These are phyloP conservation scores for Phaeophleospora eucalypticola DNA, from an alignment of 2,329 filamentous ascomycete genomes.

Conservation along the genomic window DNA sequence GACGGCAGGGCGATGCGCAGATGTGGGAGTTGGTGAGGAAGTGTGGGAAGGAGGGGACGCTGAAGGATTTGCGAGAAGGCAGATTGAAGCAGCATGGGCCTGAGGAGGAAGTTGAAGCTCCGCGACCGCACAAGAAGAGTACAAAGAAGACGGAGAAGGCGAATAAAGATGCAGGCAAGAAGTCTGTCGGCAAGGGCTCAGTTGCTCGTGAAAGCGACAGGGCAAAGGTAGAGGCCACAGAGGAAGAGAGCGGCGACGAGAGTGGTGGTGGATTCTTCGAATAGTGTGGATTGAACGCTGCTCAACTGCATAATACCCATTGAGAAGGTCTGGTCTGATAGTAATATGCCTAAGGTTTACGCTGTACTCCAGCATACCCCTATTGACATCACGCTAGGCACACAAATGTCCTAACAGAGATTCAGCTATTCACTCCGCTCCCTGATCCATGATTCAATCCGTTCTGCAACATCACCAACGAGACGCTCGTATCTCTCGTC, in stretches of 20 bases:
- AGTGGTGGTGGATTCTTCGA: slow-evolving; percentile 38
- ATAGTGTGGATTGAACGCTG: slow-evolving; percentile 10
- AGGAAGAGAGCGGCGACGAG: slow-evolving; percentile 31
- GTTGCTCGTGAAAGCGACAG: background rate
- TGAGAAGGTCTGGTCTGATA: too few species aligned
- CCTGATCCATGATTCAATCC: slow-evolving; percentile 34
- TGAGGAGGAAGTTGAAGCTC: slow-evolving; percentile 4
- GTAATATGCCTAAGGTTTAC: too few species aligned
- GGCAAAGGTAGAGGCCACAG: slow-evolving; percentile 11
- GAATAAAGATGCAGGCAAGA: background rate
- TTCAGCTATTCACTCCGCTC: slow-evolving; percentile 20
- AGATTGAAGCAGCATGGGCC: slow-evolving; percentile 22
- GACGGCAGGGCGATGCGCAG: slow-evolving; percentile 45
- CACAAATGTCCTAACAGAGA: too few species aligned
- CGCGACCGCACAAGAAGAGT: too few species aligned
- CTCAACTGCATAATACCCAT: slow-evolving; percentile 8
- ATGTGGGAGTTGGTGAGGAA: slow-evolving; percentile 67
- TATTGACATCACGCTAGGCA: too few species aligned
- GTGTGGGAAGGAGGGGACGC: slow-evolving; percentile 55
- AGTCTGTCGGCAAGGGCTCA: background rate
- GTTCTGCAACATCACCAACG: slow-evolving; percentile 35
- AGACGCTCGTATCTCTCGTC: slow-evolving; percentile 47
- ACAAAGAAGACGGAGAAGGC: slow-evolving; percentile 1
- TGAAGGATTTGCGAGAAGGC: slow-evolving; percentile 57
- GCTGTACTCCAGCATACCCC: too few species aligned